Conservation (phyloP, 1,284 basidiomycete genomes). For the Neotropicomus parvogracilis region DNA sequence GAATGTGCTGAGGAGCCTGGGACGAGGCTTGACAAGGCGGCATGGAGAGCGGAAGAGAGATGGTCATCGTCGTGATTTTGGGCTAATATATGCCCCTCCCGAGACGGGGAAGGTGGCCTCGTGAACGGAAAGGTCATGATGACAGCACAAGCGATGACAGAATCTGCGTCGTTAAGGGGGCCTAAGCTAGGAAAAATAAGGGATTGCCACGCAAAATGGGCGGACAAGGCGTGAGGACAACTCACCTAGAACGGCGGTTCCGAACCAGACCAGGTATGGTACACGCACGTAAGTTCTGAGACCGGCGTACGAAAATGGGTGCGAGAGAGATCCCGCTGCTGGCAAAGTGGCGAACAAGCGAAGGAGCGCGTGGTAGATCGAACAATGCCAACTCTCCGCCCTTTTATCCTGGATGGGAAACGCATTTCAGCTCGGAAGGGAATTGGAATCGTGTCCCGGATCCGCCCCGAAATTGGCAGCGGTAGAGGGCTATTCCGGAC, state of each 20-base stretch:
- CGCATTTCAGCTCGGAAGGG: slow-evolving; percentile 10
- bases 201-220: slow-evolving; percentile 1
- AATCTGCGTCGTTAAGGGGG: slow-evolving; percentile 2
- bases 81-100: slow-evolving; percentile 24
- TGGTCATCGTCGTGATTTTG: slow-evolving; percentile 25
- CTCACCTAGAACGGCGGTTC: slow-evolving; percentile 8
- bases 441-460: slow-evolving; percentile 15
- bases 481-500: slow-evolving; percentile 7
- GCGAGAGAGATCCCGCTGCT: not conserved
- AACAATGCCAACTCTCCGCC: not conserved
- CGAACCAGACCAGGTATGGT: slow-evolving; percentile 6
- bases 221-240: not conserved
- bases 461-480: slow-evolving; percentile 5
- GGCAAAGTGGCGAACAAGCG: not conserved
- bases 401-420: slow-evolving; percentile 19
- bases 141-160: slow-evolving; percentile 11
- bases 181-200: slow-evolving; percentile 7
- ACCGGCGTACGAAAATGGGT: not conserved
- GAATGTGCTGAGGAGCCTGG: slow-evolving; percentile 26
- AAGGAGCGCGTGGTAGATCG: not conserved
- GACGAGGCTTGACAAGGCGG: slow-evolving; percentile 23
- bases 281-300: not conserved
- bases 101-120: slow-evolving; percentile 31
- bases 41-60: slow-evolving; percentile 29
- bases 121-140: slow-evolving; percentile 33